Base-by-base conservation (phyloP, 805 yeast genomes). In the Wickerhamiella azymoides region DNA sequence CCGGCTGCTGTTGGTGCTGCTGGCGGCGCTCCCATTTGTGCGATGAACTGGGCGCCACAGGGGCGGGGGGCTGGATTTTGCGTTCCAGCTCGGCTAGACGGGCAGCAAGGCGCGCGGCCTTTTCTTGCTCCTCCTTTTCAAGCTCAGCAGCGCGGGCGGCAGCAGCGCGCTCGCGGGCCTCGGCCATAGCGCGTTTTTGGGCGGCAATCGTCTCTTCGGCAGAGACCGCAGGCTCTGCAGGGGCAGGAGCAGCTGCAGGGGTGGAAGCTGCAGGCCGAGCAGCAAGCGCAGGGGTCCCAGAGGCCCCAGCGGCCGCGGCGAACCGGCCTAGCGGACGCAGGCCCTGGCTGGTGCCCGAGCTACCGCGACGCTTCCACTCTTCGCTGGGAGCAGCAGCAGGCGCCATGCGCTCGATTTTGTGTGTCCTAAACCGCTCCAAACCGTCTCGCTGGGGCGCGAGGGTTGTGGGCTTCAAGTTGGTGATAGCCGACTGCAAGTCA, bases 111-210 rank as follows among this genome's bases (percentile, higher is more conserved):
- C 50, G 43, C 35, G 26, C 40, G 27, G 47, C n/a, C 37, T 45
- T 40, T 39, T 48, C 52, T 28, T 14, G 19, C n/a, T 50, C 52
- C 9, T 44, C 53, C 6, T 26, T 13, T 5, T 41, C 41, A 47
- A 54, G 57, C 14, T 46, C 41, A 27, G 49, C 53, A 13, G 45
- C 45, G 35, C 53, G 47, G 26, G 47, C 49, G 32, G 48, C 54
- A 7, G 56, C 50, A 3, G 65, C 66, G 36, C 53, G 55, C 41
- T 60, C 66, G 9, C 60, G 49, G 5, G 62, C 56, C 19, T 49
- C 50, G 19, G 51, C 49, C 70, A 65, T 65, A 19, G 50, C 48
- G 38, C 55, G 58, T 41, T 60, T 56, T 51, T 65, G 69, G 45
- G 56, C 56, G 27, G 54, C 53, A 14, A 47, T 39, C 16, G 45